Evolutionary conservation across 805 yeast genomes (phyloP), one percentile per base, ranked within the genome.

Genomic region (Blastobotrys muscicola): DNA sequence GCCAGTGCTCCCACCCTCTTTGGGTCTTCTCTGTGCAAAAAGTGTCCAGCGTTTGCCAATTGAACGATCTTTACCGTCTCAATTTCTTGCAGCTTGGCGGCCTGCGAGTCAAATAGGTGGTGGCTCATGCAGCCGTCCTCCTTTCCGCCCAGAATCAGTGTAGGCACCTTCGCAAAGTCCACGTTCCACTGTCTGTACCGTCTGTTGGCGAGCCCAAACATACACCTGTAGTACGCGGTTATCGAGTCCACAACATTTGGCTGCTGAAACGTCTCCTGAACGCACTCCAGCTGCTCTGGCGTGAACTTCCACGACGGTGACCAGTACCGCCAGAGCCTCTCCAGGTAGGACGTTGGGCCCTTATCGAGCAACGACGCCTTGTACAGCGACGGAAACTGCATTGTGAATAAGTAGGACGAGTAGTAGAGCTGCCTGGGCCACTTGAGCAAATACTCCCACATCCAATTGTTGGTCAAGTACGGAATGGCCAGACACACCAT

Each of bases 11-110:
- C 49, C 10, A 56, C 42, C 36, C 33, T 34, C 31, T 32, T 39
- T 1, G 60, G 59, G 33, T 53, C 51, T 39, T 56, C 60, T 30
- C 58, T 50, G 16, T 55, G 59, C 52, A 55, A 44, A 42, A 56
- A 56, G 36, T 56, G 60, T 6, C 60, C 60, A 2, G 50, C 55
- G 2, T 45, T 47, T 2, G 45, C 41, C n/a, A 56, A 40, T 4
- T 45, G 38, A 12, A 14, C 45, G 3, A 55, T 50, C 23, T 43
- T 36, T n/a, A 40, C 49, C 4, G 39, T 43, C 11, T 45, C 45
- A 16, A 39, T 46, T 3, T 30, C 23, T 9, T 8, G 31, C n/a
- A 48, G 36, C 36, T 34, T 39, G 11, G 16, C 26, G 30, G 35
- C 14, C 35, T 50, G 45, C 6, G 45, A 11, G 32, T 49, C 50